Percentiles rank a stretch among this genome's conserved stretches.
phyloP scores from a whole-genome alignment of 2,329 filamentous ascomycete species.

The Cladorrhinum sp. region DNA sequence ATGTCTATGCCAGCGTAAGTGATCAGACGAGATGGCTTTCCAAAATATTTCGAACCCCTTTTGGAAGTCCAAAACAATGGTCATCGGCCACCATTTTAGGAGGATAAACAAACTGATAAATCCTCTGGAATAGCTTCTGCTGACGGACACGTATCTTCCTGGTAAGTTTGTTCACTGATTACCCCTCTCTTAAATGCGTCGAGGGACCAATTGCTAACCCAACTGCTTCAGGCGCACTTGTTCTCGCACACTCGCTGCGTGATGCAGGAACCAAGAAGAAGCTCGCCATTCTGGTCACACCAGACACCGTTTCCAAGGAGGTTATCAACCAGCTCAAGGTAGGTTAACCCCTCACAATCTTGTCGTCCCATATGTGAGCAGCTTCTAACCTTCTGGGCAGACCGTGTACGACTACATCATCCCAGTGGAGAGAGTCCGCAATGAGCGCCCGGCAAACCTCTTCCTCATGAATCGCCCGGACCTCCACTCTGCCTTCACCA shows the following conservation, averaged over 20 bases:
- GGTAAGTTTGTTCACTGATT: conserved; percentile 51
- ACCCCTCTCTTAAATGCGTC: conserved; percentile 10
- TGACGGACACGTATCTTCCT: conserved; percentile 90
- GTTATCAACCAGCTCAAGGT: conserved; percentile 79
- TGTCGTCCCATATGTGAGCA: not conserved
- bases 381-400: conserved; percentile 44
- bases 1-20: conserved; percentile 58
- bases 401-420: conserved; percentile 85
- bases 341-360: conserved; percentile 27
- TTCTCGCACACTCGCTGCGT: conserved; percentile 89
- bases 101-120: conserved; percentile 22
- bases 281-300: conserved; percentile 78
- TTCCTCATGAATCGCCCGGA: conserved; percentile 89
- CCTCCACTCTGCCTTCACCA: conserved; percentile 90
- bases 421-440: conserved; percentile 76
- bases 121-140: conserved; percentile 64
- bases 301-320: conserved; percentile 71
- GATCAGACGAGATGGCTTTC: not conserved
- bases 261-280: conserved; percentile 86
- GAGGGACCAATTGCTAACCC: conserved; percentile 23
- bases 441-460: conserved; percentile 75
- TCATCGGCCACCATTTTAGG: not conserved
- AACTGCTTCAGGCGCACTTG: conserved; percentile 68
- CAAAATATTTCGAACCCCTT: not conserved
- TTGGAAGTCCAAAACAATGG: not conserved